Base-by-base conservation (phyloP, 2,329 filamentous ascomycete genomes). In the Septoria linicola region DNA sequence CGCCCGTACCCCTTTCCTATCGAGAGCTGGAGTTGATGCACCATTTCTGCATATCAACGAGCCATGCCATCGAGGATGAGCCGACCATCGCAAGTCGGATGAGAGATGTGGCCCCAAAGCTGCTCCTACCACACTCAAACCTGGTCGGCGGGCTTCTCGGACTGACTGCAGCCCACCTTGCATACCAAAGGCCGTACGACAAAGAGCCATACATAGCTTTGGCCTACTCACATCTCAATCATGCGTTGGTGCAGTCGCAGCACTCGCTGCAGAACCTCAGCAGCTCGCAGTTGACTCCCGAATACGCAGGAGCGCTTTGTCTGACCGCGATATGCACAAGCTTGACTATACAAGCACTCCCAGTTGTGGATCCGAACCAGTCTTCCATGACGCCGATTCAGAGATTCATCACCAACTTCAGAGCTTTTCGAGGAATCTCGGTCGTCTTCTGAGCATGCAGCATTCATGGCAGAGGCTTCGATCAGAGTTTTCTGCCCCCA, bases 1-100 rank as follows among this genome's bases (percentile, higher is more conserved):
- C 41, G 23, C 41, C 41, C n/a, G 41, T 44, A 8, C 41, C 41
- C 19, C 27, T 44, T 16, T 25, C 23, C 8, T 5, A 30, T 20
- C 27, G 20, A 30, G 41, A 44, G 11, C 27, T 44, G 41, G 41
- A 44, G 41, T 34, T 44, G 23, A 44, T 44, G 41, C 41, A 44
- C 25, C 41, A 44, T 23, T 44, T 30, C 17, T 44, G 41, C 25
- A 34, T 32, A 16, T 44, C 41, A 8, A 44, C 41, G 3, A 44
- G 41, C 16, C 10, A 16, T 10, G 41, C 41, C 19, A 14, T 44
- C 8, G 41, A 44, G n/a, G 41, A 44, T 44, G 41, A 32, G 27
- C 41, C 41, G 8, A 19, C 14, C n/a, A 23, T 44, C 16, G 21
- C 41, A 6, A 30, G n/a, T 6, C 32, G 41, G 41, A 44, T 44